Percentiles rank a stretch among this genome's conserved stretches.
Evolutionary conservation across 2,329 filamentous ascomycete genomes (phyloP).

Genomic region (Talaromyces sp.): DNA sequence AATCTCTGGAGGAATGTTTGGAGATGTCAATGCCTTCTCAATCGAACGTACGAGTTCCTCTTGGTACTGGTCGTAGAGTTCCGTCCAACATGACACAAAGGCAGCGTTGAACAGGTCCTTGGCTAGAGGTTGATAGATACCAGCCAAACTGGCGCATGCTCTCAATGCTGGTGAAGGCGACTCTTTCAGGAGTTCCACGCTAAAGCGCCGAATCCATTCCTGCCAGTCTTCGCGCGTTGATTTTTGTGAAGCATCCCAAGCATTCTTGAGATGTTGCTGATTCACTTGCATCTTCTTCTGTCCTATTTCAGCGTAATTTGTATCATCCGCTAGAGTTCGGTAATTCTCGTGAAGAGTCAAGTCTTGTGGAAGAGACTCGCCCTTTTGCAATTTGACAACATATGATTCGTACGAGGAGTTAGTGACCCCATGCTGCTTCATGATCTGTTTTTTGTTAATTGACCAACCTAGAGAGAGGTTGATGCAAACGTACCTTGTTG

Average conservation of each 20-base stretch:
- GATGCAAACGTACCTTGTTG: constrained; percentile 63
- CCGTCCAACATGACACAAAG: constrained; percentile 98
- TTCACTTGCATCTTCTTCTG: constrained; percentile 97
- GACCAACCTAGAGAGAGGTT: neutral
- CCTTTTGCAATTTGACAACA: constrained; percentile 88
- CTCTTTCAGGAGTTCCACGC: constrained; percentile 88
- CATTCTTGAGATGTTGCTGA: constrained; percentile 91
- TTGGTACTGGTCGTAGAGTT: constrained; percentile 94
- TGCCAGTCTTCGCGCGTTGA: constrained; percentile 99
- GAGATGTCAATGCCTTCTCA: constrained; percentile 89
- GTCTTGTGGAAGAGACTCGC: constrained; percentile 91
- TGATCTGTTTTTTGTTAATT: constrained; percentile 36
- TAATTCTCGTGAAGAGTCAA: constrained; percentile 83
- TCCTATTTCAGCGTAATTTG: constrained; percentile 75
- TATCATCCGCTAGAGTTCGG: constrained; percentile 72
- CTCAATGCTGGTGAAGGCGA: constrained; percentile 93
- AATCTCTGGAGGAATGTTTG: constrained; percentile 93
- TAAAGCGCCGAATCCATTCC: constrained; percentile 96
- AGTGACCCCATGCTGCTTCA: constrained; percentile 74
- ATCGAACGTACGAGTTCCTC: constrained; percentile 95
- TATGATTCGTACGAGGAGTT: constrained; percentile 91
- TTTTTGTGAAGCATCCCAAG: constrained; percentile 95
- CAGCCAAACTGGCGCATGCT: constrained; percentile 87
- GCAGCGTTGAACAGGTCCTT: constrained; percentile 97
- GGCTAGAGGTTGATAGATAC: constrained; percentile 85